Evolutionary conservation across 208 protist species (phyloP), one percentile per base, ranked within the genome.

Genomic region (Wallacemonas sp.): DNA sequence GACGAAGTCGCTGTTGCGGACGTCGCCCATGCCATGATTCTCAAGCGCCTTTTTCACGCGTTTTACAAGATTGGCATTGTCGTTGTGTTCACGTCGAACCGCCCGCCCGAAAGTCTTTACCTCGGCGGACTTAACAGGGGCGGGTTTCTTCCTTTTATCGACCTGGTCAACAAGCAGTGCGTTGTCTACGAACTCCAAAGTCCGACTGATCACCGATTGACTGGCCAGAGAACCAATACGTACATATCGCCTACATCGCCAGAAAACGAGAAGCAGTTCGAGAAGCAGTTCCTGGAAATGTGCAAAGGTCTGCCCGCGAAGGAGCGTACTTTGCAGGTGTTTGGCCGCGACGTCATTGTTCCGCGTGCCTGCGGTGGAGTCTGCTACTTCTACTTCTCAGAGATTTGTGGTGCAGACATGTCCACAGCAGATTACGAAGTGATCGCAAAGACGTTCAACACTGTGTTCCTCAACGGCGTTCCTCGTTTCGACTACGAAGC

Each of bases 21-120:
- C 70, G 90, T 98, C 3, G 95, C 92, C 2, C 87, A 98, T 67
- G 96, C 96, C 0, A 98, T 98, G 96, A 98, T 98, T 57, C 64
- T 98, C 24, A 90, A 94, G 39, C 78, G 96, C 19, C 73, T 98
- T 1, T 98, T 98, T 57, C 61, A 87, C 27, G 66, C 85, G 1
- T 92, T 98, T 41, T 97, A 95, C 67, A 89, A 94, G 50, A 83
- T 95, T 15, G 97, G 96, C 1, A 69, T 97, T 29, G 83, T 97
- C 1, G 83, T 98, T 0, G 80, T 98, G 12, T 96, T 94, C 46
- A 98, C 96, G 24, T 98, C 95, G 3, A 98, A 98, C 61, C 70
- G 93, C 1, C 64, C 78, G 0, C 88, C 88, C 0, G 71, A 89
- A 19, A 77, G 94, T 17, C 61, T 98, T 8, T 98, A 98, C 76